Evolutionary conservation across 768 basidiomycete genomes (phyloP), one percentile per base, ranked within the genome.

Genomic region (Phaeolepiota aurea): DNA sequence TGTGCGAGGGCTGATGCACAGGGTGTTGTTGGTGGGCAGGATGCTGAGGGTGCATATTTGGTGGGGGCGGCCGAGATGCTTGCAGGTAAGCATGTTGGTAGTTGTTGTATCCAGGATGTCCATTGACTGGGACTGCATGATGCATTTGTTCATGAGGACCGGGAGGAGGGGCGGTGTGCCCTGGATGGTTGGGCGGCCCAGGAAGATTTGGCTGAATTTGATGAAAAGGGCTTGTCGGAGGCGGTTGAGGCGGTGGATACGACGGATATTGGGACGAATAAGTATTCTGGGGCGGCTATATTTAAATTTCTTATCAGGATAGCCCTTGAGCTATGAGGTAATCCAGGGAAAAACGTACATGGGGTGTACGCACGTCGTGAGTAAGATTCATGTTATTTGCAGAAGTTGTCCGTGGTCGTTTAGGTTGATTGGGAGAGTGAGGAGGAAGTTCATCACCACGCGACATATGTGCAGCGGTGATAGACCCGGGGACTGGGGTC

Each of bases 311-410:
- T n/a, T 7, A 35, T 35, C 2, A 32, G 9, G 19, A 12, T 30
- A 32, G 41, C 34, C 41, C n/a, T n/a, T n/a, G n/a, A n/a, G n/a
- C n/a, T n/a, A n/a, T n/a, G n/a, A 28, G 7, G 25, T 28, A 28
- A 28, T 7, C 7, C 7, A 28, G 25, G 25, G 7, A 28, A 43
- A 47, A 13, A 59, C 65, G 64, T 69, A 77, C 74, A 64, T 76
- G 72, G 55, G 66, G 57, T 32, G 66, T 59, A 47, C 74, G 74
- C 41, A 56, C 60, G 47, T 75, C 68, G 62, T 62, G 74, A 61
- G 68, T 55, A 33, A 52, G 45, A 34, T 45, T 51, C 36, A 61
- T 64, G 46, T n/a, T 35, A n/a, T 61, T 63, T 12, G 55, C 42
- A 11, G 66, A 60, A 40, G 56, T 52, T 38, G 61, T 62, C 44